A percentile compares a stretch with the other conserved stretches of the same genome.
Conservation (phyloP, 441 rosid species). For the Bocquillonia castaneifolia region DNA sequence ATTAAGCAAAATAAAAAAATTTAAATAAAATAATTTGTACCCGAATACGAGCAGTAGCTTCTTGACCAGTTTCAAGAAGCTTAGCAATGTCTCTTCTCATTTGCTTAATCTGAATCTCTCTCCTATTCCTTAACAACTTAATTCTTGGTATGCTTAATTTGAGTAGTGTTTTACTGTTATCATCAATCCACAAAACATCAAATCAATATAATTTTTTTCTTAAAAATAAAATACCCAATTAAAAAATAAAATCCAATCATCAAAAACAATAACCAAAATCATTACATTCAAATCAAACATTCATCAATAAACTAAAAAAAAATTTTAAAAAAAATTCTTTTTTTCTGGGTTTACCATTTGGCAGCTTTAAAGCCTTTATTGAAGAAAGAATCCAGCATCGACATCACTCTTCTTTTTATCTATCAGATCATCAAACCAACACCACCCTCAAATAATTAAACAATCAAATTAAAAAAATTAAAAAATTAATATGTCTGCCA, state of each 20-base stretch:
- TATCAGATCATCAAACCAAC: conserved; percentile 12
- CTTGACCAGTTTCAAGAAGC: conserved; percentile 96
- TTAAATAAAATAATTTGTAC: conserved; percentile 31
- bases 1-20: background rate
- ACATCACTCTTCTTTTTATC: conserved; percentile 37
- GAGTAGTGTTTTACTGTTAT: conserved; percentile 84
- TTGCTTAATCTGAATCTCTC: conserved; percentile 84
- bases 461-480: background rate
- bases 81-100: conserved; percentile 92
- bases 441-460: background rate
- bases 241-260: background rate
- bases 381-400: conserved; percentile 91
- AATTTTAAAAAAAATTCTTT: background rate
- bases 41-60: conserved; percentile 97
- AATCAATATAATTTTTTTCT: too few relatives aligned
- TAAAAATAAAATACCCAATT: background rate
- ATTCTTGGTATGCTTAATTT: conserved; percentile 87
- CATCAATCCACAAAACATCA: too few relatives aligned
- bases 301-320: background rate
- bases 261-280: background rate
- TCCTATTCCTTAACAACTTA: conserved; percentile 79
- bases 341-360: conserved; percentile 90
- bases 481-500: background rate
- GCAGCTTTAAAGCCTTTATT: conserved; percentile 86
- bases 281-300: background rate